Base-by-base conservation (phyloP, 495 filamentous ascomycete species). In the Hypoxylon intermedium region DNA sequence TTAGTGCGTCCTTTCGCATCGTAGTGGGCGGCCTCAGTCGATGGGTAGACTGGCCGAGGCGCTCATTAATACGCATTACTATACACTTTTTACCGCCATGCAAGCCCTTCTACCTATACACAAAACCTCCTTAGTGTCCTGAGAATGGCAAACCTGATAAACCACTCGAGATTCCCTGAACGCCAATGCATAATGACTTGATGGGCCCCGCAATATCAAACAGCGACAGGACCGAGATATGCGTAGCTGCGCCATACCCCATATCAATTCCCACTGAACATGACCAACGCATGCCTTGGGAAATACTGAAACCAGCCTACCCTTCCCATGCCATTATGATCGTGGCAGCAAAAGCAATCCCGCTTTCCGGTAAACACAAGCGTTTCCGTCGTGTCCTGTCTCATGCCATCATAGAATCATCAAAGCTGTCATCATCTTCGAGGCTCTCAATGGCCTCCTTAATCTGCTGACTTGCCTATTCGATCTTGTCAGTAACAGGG, bases 361-460 rank as follows among this genome's bases (percentile, higher is more conserved):
- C 24, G 15, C 42, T 45, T 15, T 20, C 16, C 13, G 53, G 19
- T 30, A 57, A 66, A 42, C 43, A 18, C 34, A 53, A 58, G 38
- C 31, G 45, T 40, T 37, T 46, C 24, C 30, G 11, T 41, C 41
- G 50, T 57, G 30, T 38, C 38, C 19, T 48, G 54, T 50, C 33
- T 75, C 71, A 74, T 71, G 65, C 73, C 71, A 80, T 79, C 76
- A 82, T 80, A 58, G 78, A 79, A 67, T 91, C 88, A 49, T 91
- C 87, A 60, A 90, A 84, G 54, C 91, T 88, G 5, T 90, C 87
- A 28, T 91, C 90, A 41, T 96, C 90, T 68, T 96, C 91, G 49
- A 96, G 78, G 42, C 85, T 82, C 75, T 96, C 92, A 77, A 97
- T 96, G 16, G 89, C 89, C 64, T 91, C 89, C 76, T 97, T 97